Percentiles rank a stretch among this genome's conserved stretches.
Evolutionary conservation across 1,284 basidiomycete genomes (phyloP).

Genomic region (Tilletia walkeri): DNA sequence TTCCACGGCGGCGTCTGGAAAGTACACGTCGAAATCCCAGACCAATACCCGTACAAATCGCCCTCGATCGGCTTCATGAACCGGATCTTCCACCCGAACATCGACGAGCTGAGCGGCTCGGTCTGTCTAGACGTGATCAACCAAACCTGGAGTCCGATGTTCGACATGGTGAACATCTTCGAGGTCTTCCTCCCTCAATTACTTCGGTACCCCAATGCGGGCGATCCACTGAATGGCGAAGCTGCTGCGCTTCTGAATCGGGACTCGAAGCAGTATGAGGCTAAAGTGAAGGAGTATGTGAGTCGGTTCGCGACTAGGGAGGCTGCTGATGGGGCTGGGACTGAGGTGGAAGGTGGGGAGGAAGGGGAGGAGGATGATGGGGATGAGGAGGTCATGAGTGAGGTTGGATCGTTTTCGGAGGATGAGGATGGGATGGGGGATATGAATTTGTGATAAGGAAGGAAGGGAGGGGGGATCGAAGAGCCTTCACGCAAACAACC

Average conservation of each 20-base stretch:
- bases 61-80: conserved; percentile 99
- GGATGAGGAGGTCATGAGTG: conserved; percentile 50
- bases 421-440: conserved; percentile 34
- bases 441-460: conserved; percentile 34
- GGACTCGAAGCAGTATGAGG: conserved; percentile 71
- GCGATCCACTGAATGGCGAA: conserved; percentile 95
- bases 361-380: conserved; percentile 25
- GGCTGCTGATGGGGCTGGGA: conserved; percentile 23
- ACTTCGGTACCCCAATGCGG: conserved; percentile 93
- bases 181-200: conserved; percentile 97
- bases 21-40: conserved; percentile 98
- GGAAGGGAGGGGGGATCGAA: no score
- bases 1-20: conserved; percentile 97
- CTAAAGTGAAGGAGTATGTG: conserved; percentile 47
- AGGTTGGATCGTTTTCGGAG: conserved; percentile 49
- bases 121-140: conserved; percentile 52
- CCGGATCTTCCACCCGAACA: conserved; percentile 99
- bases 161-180: conserved; percentile 98
- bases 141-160: conserved; percentile 46
- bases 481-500: no score
- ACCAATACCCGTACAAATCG: conserved; percentile 98
- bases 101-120: conserved; percentile 73
- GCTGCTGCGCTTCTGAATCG: conserved; percentile 94
- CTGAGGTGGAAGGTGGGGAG: conserved; percentile 17
- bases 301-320: conserved; percentile 40